Conservation (phyloP, 768 basidiomycete genomes). For the Naganishia kalamii region DNA sequence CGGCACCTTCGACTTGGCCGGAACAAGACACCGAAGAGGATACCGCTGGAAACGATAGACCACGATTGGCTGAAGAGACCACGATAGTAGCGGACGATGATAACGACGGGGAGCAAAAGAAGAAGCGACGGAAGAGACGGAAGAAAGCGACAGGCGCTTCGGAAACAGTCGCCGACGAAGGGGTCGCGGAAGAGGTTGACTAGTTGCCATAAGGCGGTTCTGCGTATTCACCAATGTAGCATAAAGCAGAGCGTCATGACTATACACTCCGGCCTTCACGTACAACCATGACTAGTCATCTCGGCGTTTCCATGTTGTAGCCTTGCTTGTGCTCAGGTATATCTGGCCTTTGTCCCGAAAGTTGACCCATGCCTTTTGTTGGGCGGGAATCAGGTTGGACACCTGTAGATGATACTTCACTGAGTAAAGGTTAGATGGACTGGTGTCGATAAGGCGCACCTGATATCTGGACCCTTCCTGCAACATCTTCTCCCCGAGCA, state of each 20-base stretch:
- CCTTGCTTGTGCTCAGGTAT: slow-evolving; percentile 21
- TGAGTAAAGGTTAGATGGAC: not conserved
- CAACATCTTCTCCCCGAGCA: slow-evolving; percentile 53
- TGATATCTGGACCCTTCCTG: slow-evolving; percentile 62
- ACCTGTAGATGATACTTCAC: not conserved
- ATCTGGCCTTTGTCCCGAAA: slow-evolving; percentile 15
- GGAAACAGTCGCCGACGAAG: not conserved
- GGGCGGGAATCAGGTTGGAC: slow-evolving; percentile 21
- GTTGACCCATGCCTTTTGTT: slow-evolving; percentile 19
- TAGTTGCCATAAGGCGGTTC: not conserved
- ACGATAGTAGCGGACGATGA: not conserved
- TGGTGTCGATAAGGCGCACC: slow-evolving; percentile 48
- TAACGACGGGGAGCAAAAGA: slow-evolving; percentile 16
- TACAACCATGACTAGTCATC: no score
- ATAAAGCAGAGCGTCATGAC: no score
- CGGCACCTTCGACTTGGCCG: not conserved
- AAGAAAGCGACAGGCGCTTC: slow-evolving; percentile 17
- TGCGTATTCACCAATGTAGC: no score
- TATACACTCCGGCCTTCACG: no score
- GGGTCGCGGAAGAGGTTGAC: not conserved
- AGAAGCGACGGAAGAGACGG: slow-evolving; percentile 26
- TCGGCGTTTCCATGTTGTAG: slow-evolving; percentile 21
- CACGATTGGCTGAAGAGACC: not conserved
- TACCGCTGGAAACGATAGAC: not conserved
- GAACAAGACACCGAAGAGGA: slow-evolving; percentile 12